Base-by-base conservation (phyloP, 768 basidiomycete genomes). In the Kwoniella dejecticola region DNA sequence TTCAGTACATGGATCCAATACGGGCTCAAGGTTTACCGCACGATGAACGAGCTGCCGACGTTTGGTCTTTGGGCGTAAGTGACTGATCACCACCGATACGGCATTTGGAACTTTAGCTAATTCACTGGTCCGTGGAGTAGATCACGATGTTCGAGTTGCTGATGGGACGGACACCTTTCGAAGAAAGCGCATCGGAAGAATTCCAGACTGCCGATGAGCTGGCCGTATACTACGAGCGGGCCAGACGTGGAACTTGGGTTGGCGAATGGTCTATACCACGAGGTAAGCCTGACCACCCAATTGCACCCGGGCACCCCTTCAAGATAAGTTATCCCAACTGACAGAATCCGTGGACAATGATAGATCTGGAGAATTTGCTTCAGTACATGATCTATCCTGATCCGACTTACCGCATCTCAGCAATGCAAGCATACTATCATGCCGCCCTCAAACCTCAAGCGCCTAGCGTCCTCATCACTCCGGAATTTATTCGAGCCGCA, bases 101-200 rank as follows among this genome's bases (percentile, higher is more conserved):
- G 27, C 3, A 4, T n/a, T 5, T 23, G 21, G 36, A 29, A 31
- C 12, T 57, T 30, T 41, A 7, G 26, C 61, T 63, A 38, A 52
- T 48, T 89, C 64, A 90, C 88, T n/a, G n/a, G 87, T 86, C 89
- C 85, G 90, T 2, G 88, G 88, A 41, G 21, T 65, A 79, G 47
- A 82, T 95, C 26, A 91, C 94, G 0, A 89, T 97, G 77, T 99
- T 96, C 76, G 95, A 99, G 78, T 89, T 99, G 63, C 84, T 97
- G 30, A 82, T 88, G 23, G 94, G 94, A 0, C 84, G 95, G 10
- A 98, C 95, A 1, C 93, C 94, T 1, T 98, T 98, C 72, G 80
- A 81, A 58, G 66, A 68, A 58, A 52, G 70, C 54, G 89, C 93
- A 76, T 75, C 88, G 64, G 90, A 94, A 71, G 83, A 88, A 62